These are phyloP conservation scores for Corinectria fuckeliana DNA, from an alignment of 2,329 filamentous ascomycete species.

Conservation along the genomic window DNA sequence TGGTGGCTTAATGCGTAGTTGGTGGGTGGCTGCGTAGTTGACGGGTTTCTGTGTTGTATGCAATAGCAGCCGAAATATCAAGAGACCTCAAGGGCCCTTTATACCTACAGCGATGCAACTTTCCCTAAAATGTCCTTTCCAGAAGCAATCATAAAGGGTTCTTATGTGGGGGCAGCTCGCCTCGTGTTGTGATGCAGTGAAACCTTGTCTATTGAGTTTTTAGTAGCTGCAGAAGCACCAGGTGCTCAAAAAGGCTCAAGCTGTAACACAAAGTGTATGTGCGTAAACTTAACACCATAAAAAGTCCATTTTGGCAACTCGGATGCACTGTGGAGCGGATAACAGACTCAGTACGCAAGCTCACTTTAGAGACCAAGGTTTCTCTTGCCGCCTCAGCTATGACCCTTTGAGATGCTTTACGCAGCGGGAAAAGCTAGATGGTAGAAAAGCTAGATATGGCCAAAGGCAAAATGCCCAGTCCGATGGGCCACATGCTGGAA, in stretches of 20 bases:
- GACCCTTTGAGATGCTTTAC: neutral
- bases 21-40: neutral
- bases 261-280: too few relatives aligned
- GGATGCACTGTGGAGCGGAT: neutral
- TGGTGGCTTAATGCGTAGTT: neutral
- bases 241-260: too few relatives aligned
- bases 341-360: neutral
- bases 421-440: neutral
- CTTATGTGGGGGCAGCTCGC: too few relatives aligned
- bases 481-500: neutral
- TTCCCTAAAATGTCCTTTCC: neutral
- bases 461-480: neutral
- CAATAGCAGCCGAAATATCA: neutral
- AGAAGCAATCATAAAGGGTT: neutral
- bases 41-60: neutral
- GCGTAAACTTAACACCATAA: too few relatives aligned
- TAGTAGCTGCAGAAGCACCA: too few relatives aligned
- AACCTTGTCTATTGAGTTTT: too few relatives aligned
- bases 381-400: neutral
- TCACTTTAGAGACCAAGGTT: neutral
- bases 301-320: neutral
- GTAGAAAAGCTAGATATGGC: neutral
- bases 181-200: too few relatives aligned
- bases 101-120: neutral
- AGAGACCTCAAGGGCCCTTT: neutral